Evolutionary conservation across 345 rosid species (phyloP), one percentile per base, ranked within the genome.

Genomic region (Euphorbia peplus): DNA sequence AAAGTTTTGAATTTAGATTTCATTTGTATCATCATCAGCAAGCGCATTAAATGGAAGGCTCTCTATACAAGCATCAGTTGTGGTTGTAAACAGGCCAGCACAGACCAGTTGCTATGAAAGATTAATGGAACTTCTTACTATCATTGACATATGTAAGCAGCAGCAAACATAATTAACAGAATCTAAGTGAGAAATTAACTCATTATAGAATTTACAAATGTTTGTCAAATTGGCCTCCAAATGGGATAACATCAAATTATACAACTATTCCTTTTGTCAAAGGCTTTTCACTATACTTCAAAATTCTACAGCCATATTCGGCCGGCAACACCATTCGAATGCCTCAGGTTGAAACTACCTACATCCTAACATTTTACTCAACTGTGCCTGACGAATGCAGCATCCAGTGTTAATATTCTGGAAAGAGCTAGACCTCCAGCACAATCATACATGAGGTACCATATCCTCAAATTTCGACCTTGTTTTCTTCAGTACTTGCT

Each of bases 201-300:
- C 26, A 39, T 48, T 11, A 64, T 47, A 14, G 63, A 70, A 74
- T 77, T 72, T 75, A 82, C 83, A 79, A 18, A 10, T 8, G 26
- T 30, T 30, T 13, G 54, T 77, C 54, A 59, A 57, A 59, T 69
- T 46, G 25, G 55, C 69, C 67, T 55, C 32, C 50, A 41, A 30
- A 53, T 54, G 0, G 26, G 35, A 57, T 37, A 47, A 63, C 14
- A 37, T 37, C 59, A 70, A 18, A 64, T 50, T 39, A 55, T 50
- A 71, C 80, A 75, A 24, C 44, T 51, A 24, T 51, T 51, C 25
- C 50, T 60, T 24, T 7, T 28, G 35, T 35, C 64, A 24, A n/a
- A 28, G 19, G 54, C 63, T 8, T n/a, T 39, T 29, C 42, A 32
- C 64, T 56, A 48, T 60, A 64, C 64, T 59, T 54, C 39, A 35